phyloP scores from a whole-genome alignment of 2,329 filamentous ascomycete species.

The Aspergillus viridinutans region DNA sequence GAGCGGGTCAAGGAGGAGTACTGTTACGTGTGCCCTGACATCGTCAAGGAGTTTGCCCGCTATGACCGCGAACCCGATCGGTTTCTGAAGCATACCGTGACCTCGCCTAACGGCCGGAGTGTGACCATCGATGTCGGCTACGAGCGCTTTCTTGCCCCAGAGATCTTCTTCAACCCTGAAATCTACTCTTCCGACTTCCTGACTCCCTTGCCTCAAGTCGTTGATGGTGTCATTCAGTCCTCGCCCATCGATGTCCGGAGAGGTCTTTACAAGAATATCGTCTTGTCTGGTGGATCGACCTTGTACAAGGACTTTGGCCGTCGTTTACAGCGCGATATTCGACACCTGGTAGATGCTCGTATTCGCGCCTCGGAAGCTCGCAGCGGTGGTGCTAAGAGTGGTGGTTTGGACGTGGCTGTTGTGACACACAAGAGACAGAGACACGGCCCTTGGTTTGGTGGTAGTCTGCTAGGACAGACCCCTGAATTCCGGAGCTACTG shows the following conservation, averaged over 20 bases:
- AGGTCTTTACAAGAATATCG: constrained; percentile 99
- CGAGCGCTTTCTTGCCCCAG: constrained; percentile 93
- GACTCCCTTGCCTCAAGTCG: constrained; percentile 87
- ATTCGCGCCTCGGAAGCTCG: constrained; percentile 88
- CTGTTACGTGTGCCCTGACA: constrained; percentile 97
- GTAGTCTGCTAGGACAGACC: constrained; percentile 91
- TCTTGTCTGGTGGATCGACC: constrained; percentile 92
- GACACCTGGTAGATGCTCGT: constrained; percentile 87
- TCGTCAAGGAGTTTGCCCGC: constrained; percentile 94
- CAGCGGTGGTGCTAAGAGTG: constrained; percentile 87
- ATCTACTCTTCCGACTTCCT: constrained; percentile 99
- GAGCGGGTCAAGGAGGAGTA: constrained; percentile 98
- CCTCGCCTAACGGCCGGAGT: constrained; percentile 77
- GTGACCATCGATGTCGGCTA: constrained; percentile 91
- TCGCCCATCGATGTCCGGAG: constrained; percentile 96
- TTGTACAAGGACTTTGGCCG: constrained; percentile 98
- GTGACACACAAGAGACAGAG: constrained; percentile 96
- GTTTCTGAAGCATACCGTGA: constrained; percentile 85
- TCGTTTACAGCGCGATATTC: constrained; percentile 92
- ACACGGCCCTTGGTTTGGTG: constrained; percentile 97
- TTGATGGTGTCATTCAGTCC: constrained; percentile 94
- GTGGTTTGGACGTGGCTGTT: constrained; percentile 92
- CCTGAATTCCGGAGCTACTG: constrained; percentile 98
- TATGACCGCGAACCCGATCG: constrained; percentile 91
- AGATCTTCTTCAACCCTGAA: constrained; percentile 99